Percentiles rank a stretch among this genome's conserved stretches.
Evolutionary conservation across 2,329 filamentous ascomycete genomes (phyloP).

Genomic region (Phialophora tarda): DNA sequence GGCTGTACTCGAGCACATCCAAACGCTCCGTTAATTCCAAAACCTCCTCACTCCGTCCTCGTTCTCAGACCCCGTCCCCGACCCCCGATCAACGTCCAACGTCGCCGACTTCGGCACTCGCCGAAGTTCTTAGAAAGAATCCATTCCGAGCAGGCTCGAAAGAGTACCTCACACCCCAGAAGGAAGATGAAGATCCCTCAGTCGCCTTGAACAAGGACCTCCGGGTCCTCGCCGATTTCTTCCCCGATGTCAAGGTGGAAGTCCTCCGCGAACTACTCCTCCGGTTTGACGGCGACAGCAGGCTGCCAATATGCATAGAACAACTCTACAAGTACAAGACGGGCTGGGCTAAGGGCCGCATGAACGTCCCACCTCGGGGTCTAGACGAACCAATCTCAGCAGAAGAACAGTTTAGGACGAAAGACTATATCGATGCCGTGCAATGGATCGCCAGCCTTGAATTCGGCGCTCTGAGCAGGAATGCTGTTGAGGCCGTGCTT

Average conservation of each 20-base stretch:
- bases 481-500: conserved; percentile 54
- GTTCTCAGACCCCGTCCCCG: conserved; percentile 13
- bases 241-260: conserved; percentile 54
- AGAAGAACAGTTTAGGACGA: conserved; percentile 53
- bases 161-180: conserved; percentile 29
- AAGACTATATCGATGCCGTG: conserved; percentile 51
- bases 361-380: conserved; percentile 47
- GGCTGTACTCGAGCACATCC: conserved; percentile 32
- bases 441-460: conserved; percentile 49
- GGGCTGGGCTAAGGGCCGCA: conserved; percentile 55
- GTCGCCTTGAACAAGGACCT: conserved; percentile 52
- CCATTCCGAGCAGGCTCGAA: conserved; percentile 45
- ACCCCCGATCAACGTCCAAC: conserved; percentile 29
- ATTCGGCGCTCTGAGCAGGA: conserved; percentile 51
- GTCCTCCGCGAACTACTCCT: conserved; percentile 55
- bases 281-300: conserved; percentile 54
- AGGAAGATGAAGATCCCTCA: conserved; percentile 42
- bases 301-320: conserved; percentile 54
- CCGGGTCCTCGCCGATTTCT: conserved; percentile 49
- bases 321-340: conserved; percentile 54
- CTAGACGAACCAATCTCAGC: conserved; percentile 43
- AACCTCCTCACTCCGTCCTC: conserved; percentile 9
- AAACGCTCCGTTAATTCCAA: conserved; percentile 31
- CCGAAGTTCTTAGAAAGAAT: conserved; percentile 53
- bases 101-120: conserved; percentile 47